These are phyloP conservation scores for Avena eriantha DNA, from an alignment of 176 grass and related monocot species.

Conservation along the genomic window DNA sequence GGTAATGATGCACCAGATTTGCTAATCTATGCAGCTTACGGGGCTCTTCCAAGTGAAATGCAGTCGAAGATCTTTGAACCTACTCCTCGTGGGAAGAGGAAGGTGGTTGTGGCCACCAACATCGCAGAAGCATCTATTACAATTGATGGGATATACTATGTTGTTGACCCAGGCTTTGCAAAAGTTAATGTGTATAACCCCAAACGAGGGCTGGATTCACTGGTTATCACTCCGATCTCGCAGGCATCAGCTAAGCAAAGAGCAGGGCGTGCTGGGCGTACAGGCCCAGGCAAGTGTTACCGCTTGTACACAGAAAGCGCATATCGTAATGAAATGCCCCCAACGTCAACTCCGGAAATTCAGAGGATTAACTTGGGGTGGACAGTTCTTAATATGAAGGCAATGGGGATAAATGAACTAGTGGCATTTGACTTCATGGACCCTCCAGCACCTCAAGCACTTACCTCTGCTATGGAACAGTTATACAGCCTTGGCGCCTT, in stretches of 20 bases:
- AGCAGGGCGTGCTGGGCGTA: conserved; percentile 71
- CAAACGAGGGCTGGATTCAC: conserved; percentile 67
- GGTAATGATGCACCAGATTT: conserved; percentile 64
- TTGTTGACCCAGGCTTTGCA: conserved; percentile 69
- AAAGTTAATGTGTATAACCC: conserved; percentile 73
- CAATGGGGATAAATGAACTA: conserved; percentile 74
- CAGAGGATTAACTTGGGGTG: conserved; percentile 64
- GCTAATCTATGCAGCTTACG: conserved; percentile 60
- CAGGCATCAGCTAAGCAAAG: conserved; percentile 77
- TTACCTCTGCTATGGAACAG: conserved; percentile 67
- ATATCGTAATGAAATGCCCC: conserved; percentile 70
- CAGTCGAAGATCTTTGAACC: conserved; percentile 56
- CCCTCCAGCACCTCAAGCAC: conserved; percentile 61
- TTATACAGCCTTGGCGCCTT: conserved; percentile 66
- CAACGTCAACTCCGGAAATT: conserved; percentile 65
- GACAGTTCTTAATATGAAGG: conserved; percentile 72
- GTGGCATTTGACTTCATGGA: conserved; percentile 73
- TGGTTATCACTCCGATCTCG: conserved; percentile 67
- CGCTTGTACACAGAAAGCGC: conserved; percentile 77
- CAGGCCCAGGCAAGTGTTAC: conserved; percentile 63
- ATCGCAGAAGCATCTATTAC: conserved; percentile 70
- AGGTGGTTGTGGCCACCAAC: conserved; percentile 80
- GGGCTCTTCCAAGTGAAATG: conserved; percentile 56
- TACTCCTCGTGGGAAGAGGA: conserved; percentile 68
- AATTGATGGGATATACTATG: conserved; percentile 54